Base-by-base conservation (phyloP, 2,329 filamentous ascomycete species). In the Epicoccum nigrum region DNA sequence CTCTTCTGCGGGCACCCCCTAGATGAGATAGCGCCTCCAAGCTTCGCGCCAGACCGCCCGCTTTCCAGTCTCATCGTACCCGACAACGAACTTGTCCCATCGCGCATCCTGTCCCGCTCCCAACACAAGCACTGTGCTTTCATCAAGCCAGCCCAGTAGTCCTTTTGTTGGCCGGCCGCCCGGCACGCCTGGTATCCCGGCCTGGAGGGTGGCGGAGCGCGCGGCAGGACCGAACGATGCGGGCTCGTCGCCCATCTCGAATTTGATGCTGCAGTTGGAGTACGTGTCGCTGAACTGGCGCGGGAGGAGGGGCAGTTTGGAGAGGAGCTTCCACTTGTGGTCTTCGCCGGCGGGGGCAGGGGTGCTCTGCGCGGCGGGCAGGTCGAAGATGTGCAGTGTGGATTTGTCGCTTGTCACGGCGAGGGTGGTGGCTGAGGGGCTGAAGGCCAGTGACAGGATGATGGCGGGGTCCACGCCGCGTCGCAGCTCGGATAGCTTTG, bases 381-480 rank as follows among this genome's bases (percentile, higher is more conserved):
- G 44, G 67, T 97, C 92, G 69, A 97, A 99, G 30, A 99, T 83
- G 74, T 99, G 94, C 9, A 99, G 80, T 0, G 92, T 99, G 5
- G 90, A 92, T 75, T 97, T 99, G 79, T 99, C 94, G 1, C 92
- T 97, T 1, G 93, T 97, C 55, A 92, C 93, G 20, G 94, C 94
- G 9, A 97, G 81, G 68, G 92, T 83, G 34, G 82, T 84, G 43
- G 88, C 89, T 1, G 86, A 86, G 0, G 92, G 92, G 16, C 90
- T 95, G 71, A 99, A 94, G 9, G 88, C 87, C 9, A 99, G 80
- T 2, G 90, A 93, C 75, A 90, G 96, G 60, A 97, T 89, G 45
- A 86, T 86, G 13, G 94, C 92, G 28, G 86, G 88, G 66, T 99
- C 94, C 39, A 96, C 87, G 33, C 94, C 94, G 27, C 94, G 86